A percentile compares a stretch with the other conserved stretches of the same genome.
Conservation (phyloP, 805 yeast genomes). For the Wickerhamiella lipophila region DNA sequence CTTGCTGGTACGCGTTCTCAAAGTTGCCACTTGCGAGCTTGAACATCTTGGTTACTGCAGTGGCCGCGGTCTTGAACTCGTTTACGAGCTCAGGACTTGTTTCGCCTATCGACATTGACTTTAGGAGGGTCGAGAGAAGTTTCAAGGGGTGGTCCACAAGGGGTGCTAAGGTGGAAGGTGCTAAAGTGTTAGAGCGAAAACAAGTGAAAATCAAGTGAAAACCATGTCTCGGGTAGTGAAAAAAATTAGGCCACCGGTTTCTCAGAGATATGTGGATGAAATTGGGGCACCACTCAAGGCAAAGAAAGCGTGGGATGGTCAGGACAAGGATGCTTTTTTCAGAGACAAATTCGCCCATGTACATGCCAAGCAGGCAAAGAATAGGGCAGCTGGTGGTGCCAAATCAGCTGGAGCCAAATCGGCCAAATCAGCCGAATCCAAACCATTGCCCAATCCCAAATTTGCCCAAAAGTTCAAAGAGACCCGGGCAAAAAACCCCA, state of each 20-base stretch:
- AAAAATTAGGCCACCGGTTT: slow-evolving; percentile 9
- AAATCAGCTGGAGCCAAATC: too few relatives aligned
- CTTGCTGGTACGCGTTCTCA: slow-evolving; percentile 9
- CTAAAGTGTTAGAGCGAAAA: too few relatives aligned
- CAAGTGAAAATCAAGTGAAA: too few relatives aligned
- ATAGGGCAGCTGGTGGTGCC: too few relatives aligned
- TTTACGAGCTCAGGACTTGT: slow-evolving; percentile 4
- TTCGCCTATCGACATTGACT: slow-evolving; percentile 5
- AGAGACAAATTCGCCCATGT: slow-evolving; percentile 51
- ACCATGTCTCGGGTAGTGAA: neutral
- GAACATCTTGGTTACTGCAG: slow-evolving; percentile 12
- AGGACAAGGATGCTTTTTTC: slow-evolving; percentile 51
- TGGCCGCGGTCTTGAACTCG: slow-evolving; percentile 13
- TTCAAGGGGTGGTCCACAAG: too few relatives aligned
- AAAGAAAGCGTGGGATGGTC: slow-evolving; percentile 59
- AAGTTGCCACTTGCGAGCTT: slow-evolving; percentile 5
- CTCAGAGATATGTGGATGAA: slow-evolving; percentile 1
- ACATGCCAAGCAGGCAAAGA: slow-evolving; percentile 39
- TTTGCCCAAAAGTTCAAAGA: slow-evolving; percentile 13
- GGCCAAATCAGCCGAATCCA: neutral
- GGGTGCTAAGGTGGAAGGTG: too few relatives aligned
- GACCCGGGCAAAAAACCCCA: slow-evolving; percentile 28
- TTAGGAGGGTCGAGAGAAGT: too few relatives aligned
- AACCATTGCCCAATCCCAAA: slow-evolving; percentile 14
- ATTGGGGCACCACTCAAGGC: slow-evolving; percentile 22